Percentiles rank a stretch among this genome's conserved stretches.
These are phyloP conservation scores for Trichoderma brevicompactum DNA, from an alignment of 2,329 filamentous ascomycete species.

Conservation along the genomic window DNA sequence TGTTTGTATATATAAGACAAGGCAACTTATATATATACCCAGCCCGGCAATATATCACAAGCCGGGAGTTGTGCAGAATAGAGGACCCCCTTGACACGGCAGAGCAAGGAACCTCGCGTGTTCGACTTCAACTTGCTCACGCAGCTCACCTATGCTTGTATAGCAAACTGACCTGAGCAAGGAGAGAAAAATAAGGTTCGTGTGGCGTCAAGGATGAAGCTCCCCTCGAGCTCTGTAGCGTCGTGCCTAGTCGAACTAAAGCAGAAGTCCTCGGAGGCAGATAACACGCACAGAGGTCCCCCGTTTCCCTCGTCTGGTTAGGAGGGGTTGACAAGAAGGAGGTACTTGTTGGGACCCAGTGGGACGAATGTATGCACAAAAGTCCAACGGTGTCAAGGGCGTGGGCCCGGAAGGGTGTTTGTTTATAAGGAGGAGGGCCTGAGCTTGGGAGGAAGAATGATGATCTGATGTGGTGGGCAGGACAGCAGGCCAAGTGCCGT, in stretches of 20 bases:
- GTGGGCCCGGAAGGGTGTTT: constrained; percentile 2
- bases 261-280: neutral
- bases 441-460: neutral
- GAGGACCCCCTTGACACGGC: constrained; percentile 4
- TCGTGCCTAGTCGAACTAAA: constrained; percentile 2
- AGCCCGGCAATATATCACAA: neutral
- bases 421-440: constrained; percentile 1
- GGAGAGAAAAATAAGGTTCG: constrained; percentile 16
- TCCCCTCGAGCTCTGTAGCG: constrained; percentile 16
- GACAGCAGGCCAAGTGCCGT: neutral
- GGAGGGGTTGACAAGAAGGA: neutral
- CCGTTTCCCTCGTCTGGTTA: neutral
- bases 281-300: neutral
- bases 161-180: neutral
- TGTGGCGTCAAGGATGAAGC: constrained; percentile 23
- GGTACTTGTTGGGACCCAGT: neutral
- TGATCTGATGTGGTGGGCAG: neutral
- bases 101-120: constrained; percentile 7
- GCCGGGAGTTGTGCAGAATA: neutral
- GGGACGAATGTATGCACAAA: neutral
- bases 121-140: neutral
- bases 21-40: neutral
- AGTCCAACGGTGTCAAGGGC: constrained; percentile 4
- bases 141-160: no score
- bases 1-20: neutral